Base-by-base conservation (phyloP, 2,329 filamentous ascomycete genomes). In the Curvularia sp. region DNA sequence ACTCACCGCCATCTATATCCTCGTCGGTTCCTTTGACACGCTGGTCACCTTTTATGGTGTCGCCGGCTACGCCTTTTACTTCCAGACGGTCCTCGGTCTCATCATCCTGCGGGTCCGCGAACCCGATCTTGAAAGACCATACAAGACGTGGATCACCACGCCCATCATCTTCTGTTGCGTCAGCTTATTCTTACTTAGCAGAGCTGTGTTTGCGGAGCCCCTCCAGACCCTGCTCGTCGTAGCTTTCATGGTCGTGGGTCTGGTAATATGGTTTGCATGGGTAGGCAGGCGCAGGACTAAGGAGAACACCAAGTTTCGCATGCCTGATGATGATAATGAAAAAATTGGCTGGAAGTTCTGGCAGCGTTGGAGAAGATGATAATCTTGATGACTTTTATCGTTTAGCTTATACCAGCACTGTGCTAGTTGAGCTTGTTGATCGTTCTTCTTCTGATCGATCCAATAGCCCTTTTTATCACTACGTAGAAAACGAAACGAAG, bases 91-190 rank as follows among this genome's bases (percentile, higher is more conserved):
- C 0, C 85, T 99, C 0, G 95, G 95, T 0, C 84, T 99, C 49
- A 97, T 99, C 61, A 86, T 99, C 52, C 83, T 99, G 56, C 85
- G 95, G 30, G 92, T 98, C 30, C 86, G 86, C 62, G 95, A 99
- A 77, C 95, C 95, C 4, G 83, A 89, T 62, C 84, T 99, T 46
- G 93, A 97, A 76, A 82, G 95, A 26, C 94, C 95, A 0, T 99
- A 99, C 79, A 89, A 88, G 75, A 97, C 93, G 3, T 99, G 94
- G 95, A 97, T 99, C 72, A 90, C 89, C 0, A 99, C 95, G 2
- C 95, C 95, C 10, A 94, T 99, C 65, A 94, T 97, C 56, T 99
- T 99, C 76, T 99, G 95, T 84, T 99, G 95, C 73, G 95, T 99
- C 39, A 96, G 92, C 75, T 78, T 99, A 64, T 99, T 99, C 74